Evolutionary conservation across 768 basidiomycete genomes (phyloP).

Genomic region (Lactifluus subvellereus): DNA sequence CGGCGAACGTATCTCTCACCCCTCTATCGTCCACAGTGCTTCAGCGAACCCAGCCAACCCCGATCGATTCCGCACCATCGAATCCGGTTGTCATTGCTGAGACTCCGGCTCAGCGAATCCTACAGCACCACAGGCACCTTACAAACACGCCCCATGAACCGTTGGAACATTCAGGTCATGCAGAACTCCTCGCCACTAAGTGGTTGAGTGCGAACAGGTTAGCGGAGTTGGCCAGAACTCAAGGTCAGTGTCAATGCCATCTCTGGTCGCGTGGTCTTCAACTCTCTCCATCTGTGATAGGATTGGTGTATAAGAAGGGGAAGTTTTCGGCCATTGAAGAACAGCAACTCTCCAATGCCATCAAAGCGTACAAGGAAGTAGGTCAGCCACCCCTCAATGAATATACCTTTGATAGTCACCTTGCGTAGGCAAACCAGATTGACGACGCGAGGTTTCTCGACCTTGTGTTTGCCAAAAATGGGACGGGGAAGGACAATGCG

Average conservation of each 20-base stretch:
- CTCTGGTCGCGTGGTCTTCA: not conserved
- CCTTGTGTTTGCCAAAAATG: conserved; percentile 63
- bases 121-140: conserved; percentile 5
- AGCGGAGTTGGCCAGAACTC: conserved; percentile 57
- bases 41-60: conserved; percentile 3
- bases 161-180: conserved; percentile 49
- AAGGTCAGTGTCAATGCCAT: conserved; percentile 42
- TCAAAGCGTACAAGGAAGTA: conserved; percentile 57
- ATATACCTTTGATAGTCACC: conserved; percentile 10
- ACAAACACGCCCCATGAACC: conserved; percentile 29
- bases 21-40: conserved; percentile 14
- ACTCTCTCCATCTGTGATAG: conserved; percentile 34
- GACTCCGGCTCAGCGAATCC: not conserved
- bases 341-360: conserved; percentile 55
- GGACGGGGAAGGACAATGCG: conserved; percentile 48
- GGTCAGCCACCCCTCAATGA: conserved; percentile 26
- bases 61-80: not conserved
- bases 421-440: conserved; percentile 44
- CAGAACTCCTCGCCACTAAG: conserved; percentile 65
- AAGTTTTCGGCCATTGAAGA: conserved; percentile 81
- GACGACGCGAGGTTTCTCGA: conserved; percentile 50
- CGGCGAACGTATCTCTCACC: conserved; percentile 34
- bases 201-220: conserved; percentile 72
- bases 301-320: conserved; percentile 82
- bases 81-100: not conserved